Evolutionary conservation across 2,329 filamentous ascomycete species (phyloP).

Genomic region (Verticillium nubilum): DNA sequence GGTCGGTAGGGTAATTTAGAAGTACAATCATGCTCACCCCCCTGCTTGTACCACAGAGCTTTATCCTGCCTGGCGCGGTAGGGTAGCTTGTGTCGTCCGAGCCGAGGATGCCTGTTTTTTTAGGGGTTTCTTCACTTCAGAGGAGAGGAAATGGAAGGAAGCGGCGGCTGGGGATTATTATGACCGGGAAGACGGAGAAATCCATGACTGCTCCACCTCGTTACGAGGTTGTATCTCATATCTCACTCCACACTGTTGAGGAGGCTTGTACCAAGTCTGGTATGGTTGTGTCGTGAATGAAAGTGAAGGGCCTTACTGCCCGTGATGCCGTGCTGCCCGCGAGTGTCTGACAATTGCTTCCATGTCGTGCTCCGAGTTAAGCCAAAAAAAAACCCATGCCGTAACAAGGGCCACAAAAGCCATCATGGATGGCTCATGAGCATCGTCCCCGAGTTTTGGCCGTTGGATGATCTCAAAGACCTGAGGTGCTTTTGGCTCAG

Average conservation of each 20-base stretch:
- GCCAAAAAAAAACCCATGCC: no score
- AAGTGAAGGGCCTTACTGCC: background rate
- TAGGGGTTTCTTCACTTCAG: background rate
- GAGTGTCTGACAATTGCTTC: no score
- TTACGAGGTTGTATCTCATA: background rate
- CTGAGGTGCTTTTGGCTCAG: background rate
- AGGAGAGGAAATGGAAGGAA: background rate
- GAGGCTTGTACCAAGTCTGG: background rate
- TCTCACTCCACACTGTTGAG: background rate
- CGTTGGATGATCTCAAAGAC: no score
- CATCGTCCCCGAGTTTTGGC: no score
- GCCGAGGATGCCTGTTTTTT: background rate
- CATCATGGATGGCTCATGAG: no score
- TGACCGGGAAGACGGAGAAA: background rate
- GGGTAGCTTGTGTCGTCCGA: background rate
- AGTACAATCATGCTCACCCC: background rate
- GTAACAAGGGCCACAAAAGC: no score
- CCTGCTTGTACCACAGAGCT: background rate
- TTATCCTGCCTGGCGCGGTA: no score
- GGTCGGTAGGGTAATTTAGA: background rate
- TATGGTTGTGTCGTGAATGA: background rate
- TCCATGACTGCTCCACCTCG: background rate
- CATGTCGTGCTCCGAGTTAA: no score
- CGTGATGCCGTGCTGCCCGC: no score
- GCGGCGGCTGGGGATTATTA: background rate